A percentile compares a stretch with the other conserved stretches of the same genome.
These are phyloP conservation scores for Westerdykella sp. DNA, from an alignment of 2,329 filamentous ascomycete species.

Conservation along the genomic window DNA sequence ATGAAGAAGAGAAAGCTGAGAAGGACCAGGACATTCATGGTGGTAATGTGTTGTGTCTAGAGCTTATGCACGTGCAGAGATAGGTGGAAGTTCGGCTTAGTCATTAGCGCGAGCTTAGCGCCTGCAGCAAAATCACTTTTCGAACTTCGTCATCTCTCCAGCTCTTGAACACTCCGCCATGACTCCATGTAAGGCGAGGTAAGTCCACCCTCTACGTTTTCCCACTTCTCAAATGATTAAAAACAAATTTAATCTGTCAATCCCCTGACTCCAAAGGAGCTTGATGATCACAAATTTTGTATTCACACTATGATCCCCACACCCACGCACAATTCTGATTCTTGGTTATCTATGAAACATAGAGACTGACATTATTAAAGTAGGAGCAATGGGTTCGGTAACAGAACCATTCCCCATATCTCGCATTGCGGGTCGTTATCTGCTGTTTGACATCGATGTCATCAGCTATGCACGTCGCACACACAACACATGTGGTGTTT, in stretches of 20 bases:
- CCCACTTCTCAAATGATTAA: slow-evolving; percentile 50
- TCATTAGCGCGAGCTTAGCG: background rate
- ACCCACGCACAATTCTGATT: slow-evolving; percentile 2
- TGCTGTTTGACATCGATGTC: slow-evolving; percentile 81
- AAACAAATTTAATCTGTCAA: slow-evolving; percentile 72
- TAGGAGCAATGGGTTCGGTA: slow-evolving; percentile 33
- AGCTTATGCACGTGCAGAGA: too few relatives aligned
- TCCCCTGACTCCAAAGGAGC: slow-evolving; percentile 62
- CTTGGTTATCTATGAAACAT: slow-evolving; percentile 5
- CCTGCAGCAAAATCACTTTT: slow-evolving; percentile 1
- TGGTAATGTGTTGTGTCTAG: background rate
- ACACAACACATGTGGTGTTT: slow-evolving; percentile 78
- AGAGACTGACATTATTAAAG: slow-evolving; percentile 5
- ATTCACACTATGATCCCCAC: slow-evolving; percentile 36
- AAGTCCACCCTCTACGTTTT: slow-evolving; percentile 10
- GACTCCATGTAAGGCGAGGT: slow-evolving; percentile 34
- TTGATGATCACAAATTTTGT: slow-evolving; percentile 45
- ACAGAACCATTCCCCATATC: slow-evolving; percentile 69
- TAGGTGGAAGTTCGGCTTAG: background rate
- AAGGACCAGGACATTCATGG: slow-evolving; percentile 31
- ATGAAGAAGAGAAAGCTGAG: slow-evolving; percentile 30
- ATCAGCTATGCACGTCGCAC: slow-evolving; percentile 71
- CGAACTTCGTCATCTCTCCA: background rate
- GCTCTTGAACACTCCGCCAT: slow-evolving; percentile 16
- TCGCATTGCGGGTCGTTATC: slow-evolving; percentile 70